Conservation (phyloP, 2,329 filamentous ascomycete genomes). For the Beauveria pseudobassiana region DNA sequence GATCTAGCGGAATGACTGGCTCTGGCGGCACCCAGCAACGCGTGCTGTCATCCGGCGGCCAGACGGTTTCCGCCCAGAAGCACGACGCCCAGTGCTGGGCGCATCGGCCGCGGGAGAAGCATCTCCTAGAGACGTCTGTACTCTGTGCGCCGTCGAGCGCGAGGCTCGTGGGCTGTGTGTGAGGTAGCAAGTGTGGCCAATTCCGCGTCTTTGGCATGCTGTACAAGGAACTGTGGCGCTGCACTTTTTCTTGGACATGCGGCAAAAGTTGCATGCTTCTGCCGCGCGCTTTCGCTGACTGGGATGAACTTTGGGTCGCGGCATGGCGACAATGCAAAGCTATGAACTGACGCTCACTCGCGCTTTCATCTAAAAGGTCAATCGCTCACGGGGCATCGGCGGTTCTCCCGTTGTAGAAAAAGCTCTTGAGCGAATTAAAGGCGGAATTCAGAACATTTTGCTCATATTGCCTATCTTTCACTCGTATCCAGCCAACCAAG, state of each 20-base stretch:
- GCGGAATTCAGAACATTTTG: no score
- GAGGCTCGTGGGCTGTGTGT: constrained; percentile 2
- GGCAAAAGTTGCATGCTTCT: constrained; percentile 41
- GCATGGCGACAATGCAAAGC: constrained; percentile 29
- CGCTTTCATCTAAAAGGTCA: not conserved
- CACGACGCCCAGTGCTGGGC: not conserved
- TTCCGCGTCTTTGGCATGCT: constrained; percentile 37
- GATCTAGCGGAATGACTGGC: not conserved
- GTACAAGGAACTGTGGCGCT: constrained; percentile 40
- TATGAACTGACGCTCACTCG: not conserved
- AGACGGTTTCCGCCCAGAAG: not conserved
- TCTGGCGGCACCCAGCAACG: not conserved
- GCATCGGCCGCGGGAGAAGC: not conserved
- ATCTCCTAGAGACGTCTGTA: not conserved
- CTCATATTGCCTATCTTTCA: no score
- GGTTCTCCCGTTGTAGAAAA: not conserved
- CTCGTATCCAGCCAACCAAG: not conserved
- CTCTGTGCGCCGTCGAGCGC: not conserved
- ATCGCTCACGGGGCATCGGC: not conserved
- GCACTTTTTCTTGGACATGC: constrained; percentile 43
- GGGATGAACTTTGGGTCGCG: constrained; percentile 42
- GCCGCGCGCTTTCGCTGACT: constrained; percentile 40
- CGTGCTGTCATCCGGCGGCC: not conserved
- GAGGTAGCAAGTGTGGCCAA: constrained; percentile 16
- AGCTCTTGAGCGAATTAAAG: not conserved